Conservation (phyloP, 163 green algal genomes). For the Trebouxia gelatinosa region DNA sequence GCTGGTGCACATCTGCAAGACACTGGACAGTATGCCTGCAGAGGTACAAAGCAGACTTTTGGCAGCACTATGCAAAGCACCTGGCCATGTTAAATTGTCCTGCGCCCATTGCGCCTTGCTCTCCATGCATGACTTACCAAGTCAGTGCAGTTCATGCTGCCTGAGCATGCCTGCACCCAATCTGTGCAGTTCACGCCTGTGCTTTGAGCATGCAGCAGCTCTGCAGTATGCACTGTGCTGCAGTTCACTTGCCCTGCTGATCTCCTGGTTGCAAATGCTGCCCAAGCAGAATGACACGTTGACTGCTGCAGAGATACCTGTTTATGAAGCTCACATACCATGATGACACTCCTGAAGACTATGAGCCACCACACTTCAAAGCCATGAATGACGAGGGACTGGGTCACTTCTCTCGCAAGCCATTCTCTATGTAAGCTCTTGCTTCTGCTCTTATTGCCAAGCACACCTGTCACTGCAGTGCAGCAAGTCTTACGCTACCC, state of each 20-base stretch:
- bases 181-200: too few species aligned
- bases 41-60: conserved; percentile 42
- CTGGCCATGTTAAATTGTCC: too few species aligned
- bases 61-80: background rate
- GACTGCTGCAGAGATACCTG: conserved; percentile 62
- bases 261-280: too few species aligned
- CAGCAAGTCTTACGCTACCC: too few species aligned
- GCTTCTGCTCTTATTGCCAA: background rate
- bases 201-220: too few species aligned
- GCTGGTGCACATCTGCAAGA: conserved; percentile 72
- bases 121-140: too few species aligned
- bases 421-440: conserved; percentile 66
- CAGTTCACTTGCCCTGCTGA: too few species aligned
- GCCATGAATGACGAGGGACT: conserved; percentile 39
- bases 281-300: too few species aligned
- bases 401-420: conserved; percentile 62
- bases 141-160: too few species aligned
- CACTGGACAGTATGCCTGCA: conserved; percentile 67
- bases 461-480: background rate
- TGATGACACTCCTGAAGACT: conserved; percentile 69
- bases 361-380: conserved; percentile 78
- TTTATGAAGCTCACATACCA: conserved; percentile 83
- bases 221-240: too few species aligned
- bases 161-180: too few species aligned
- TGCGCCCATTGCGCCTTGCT: too few species aligned